Evolutionary conservation across 305 asterid genomes (phyloP).

Genomic region (Fraxinus greggii): DNA sequence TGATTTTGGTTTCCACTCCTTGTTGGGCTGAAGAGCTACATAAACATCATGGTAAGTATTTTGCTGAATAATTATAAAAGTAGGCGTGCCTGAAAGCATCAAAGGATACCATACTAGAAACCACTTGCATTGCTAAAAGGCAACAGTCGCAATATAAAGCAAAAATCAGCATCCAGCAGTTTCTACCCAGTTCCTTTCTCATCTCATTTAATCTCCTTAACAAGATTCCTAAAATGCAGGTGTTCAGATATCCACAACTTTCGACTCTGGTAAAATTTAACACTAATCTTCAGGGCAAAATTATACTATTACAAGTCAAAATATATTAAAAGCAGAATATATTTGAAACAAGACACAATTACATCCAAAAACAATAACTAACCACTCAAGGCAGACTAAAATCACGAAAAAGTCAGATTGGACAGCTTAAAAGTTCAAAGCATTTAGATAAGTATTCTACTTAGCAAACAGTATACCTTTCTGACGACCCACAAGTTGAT

Average conservation of each 20-base stretch:
- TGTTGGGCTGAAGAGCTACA: conserved; percentile 70
- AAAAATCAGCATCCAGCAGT: background rate
- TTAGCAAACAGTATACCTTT: conserved; percentile 53
- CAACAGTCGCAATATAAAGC: conserved; percentile 11
- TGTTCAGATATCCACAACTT: background rate
- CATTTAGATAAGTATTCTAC: conserved; percentile 15
- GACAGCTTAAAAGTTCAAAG: background rate
- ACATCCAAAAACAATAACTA: background rate
- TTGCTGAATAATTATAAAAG: background rate
- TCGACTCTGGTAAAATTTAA: background rate
- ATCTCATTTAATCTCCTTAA: background rate
- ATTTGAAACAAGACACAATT: background rate
- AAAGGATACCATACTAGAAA: background rate
- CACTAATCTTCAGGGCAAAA: background rate
- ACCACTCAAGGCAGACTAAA: conserved; percentile 3
- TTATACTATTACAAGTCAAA: background rate
- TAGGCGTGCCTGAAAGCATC: conserved; percentile 8
- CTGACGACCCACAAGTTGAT: conserved; percentile 68
- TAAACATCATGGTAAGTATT: conserved; percentile 31
- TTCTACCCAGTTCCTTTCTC: background rate
- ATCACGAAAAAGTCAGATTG: background rate
- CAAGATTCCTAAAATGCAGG: background rate
- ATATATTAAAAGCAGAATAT: background rate
- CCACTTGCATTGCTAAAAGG: conserved; percentile 6
- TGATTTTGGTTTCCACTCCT: conserved; percentile 97